Evolutionary conservation across 441 rosid species (phyloP), one percentile per base, ranked within the genome.

Genomic region (Rhodomyrtus psidioides): DNA sequence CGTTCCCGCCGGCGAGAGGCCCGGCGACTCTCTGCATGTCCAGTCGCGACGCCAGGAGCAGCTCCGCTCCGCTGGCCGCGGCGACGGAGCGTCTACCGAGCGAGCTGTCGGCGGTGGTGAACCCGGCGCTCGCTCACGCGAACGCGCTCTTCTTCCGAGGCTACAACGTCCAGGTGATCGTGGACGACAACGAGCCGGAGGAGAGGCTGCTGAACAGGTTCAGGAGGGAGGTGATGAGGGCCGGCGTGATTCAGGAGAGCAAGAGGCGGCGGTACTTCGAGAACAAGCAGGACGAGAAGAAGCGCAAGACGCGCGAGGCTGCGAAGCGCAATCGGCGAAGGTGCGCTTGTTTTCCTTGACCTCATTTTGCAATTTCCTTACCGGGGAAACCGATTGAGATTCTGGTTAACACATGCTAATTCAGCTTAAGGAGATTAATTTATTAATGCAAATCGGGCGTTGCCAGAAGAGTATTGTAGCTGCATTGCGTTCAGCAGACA

Each of bases 141-240:
- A 95, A 94, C 55, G 92, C 93, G 83, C 94, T 95, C 82, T 94
- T 89, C 94, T 95, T 92, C 87, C 88, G 87, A 5, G 94, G 94
- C 7, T 96, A 94, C 87, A 95, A 96, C 87, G 98, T 95, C 62
- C 95, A 95, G 93, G 95, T 95, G 85, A 86, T 91, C 15, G 96
- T 94, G 75, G 98, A 95, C 9, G 98, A 95, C 28, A 91, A 93
- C 83, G 99, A 96, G 87, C 93, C 94, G 1, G 98, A 96, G 89
- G 98, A 96, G 89, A 93, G 95, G 90, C 89, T 95, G 28, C 87
- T 96, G 89, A 91, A 89, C 65, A 93, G 96, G 89, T 95, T 96
- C 86, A 91, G 97, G 75, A 93, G 99, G 58, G 98, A 96, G 90
- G 99, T 95, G 27, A 89, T 95, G 94, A 93, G 89, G 90, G 95